Conservation (phyloP, 345 rosid species). For the Ailanthus altissimus region DNA sequence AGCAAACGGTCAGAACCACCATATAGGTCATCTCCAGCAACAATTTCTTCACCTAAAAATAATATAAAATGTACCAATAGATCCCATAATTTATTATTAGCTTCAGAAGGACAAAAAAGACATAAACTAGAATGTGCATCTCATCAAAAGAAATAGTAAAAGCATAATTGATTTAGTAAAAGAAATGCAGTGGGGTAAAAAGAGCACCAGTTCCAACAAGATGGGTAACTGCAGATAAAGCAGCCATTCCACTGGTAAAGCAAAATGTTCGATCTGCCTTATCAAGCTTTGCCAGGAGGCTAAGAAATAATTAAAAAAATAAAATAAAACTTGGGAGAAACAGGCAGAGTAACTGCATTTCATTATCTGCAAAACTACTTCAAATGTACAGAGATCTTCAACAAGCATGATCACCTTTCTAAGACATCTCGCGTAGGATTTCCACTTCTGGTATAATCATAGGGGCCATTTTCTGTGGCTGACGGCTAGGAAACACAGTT, state of each 20-base stretch:
- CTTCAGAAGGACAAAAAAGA: neutral
- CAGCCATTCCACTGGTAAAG: slow-evolving; percentile 99
- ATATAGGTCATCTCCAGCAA: slow-evolving; percentile 93
- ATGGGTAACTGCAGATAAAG: slow-evolving; percentile 76
- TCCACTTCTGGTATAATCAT: slow-evolving; percentile 97
- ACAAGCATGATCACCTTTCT: slow-evolving; percentile 52
- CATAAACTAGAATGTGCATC: neutral
- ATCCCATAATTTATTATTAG: neutral
- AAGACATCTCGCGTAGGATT: slow-evolving; percentile 89
- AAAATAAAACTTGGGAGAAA: slow-evolving; percentile 6
- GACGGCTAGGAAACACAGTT: slow-evolving; percentile 60
- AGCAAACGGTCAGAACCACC: slow-evolving; percentile 92
- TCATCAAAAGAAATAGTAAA: neutral
- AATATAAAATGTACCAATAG: slow-evolving; percentile 11
- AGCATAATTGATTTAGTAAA: slow-evolving; percentile 1
- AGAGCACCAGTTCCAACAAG: slow-evolving; percentile 68
- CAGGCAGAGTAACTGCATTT: neutral
- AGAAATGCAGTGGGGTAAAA: neutral
- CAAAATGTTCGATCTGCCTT: slow-evolving; percentile 95
- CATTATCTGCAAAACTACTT: slow-evolving; percentile 13
- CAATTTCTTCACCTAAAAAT: slow-evolving; percentile 73
- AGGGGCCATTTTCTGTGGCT: slow-evolving; percentile 74
- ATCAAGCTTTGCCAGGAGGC: slow-evolving; percentile 92
- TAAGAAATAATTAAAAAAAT: slow-evolving; percentile 24
- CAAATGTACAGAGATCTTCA: neutral